A percentile compares a stretch with the other conserved stretches of the same genome.
Evolutionary conservation across 129 eudicot genomes (phyloP).

Genomic region (Dittrichia graveolens): DNA sequence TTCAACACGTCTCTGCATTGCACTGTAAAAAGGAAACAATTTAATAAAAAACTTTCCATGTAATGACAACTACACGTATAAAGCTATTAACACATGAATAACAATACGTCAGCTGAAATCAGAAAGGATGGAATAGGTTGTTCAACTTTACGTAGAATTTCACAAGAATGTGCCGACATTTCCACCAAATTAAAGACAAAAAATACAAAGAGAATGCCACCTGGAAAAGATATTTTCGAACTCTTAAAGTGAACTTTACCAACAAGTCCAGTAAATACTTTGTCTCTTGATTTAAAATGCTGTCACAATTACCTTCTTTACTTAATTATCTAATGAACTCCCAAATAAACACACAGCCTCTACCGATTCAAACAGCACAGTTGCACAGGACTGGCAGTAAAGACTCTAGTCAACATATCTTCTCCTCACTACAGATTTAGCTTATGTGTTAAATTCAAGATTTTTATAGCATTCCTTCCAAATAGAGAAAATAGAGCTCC

Average conservation of each 20-base stretch:
- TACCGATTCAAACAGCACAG: not conserved
- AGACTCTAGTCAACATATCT: not conserved
- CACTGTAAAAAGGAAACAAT: constrained; percentile 43
- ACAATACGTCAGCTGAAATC: not conserved
- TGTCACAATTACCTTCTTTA: not conserved
- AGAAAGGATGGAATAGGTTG: no score
- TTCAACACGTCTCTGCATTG: constrained; percentile 38
- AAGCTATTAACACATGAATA: not conserved
- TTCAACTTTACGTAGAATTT: no score
- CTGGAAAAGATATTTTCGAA: not conserved
- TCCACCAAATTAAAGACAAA: no score
- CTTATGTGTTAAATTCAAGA: not conserved
- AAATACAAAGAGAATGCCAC: no score
- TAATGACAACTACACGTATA: constrained; percentile 1
- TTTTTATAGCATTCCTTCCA: constrained; percentile 3
- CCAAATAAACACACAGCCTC: not conserved
- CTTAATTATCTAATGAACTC: not conserved
- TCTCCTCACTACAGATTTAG: not conserved
- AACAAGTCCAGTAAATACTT: not conserved
- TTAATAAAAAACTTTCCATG: not conserved
- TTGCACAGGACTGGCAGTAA: not conserved
- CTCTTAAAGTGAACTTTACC: not conserved
- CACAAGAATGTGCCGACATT: no score
- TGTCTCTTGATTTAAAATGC: not conserved
- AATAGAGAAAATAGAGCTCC: not conserved